phyloP scores from a whole-genome alignment of 768 basidiomycete genomes.

The Trametes gibbosa region DNA sequence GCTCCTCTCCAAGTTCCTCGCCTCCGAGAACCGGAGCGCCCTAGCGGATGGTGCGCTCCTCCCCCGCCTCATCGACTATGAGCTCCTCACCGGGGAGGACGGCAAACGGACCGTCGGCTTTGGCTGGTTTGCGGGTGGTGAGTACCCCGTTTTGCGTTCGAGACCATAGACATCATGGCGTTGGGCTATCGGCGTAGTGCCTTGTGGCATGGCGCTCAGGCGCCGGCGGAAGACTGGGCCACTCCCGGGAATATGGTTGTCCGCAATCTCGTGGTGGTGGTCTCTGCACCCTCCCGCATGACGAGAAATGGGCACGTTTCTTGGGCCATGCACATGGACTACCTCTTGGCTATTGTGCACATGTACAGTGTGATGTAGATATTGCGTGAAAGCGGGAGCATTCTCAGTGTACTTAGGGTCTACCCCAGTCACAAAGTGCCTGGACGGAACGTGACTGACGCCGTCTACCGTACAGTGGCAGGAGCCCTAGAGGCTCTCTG shows the following conservation, averaged over 20 bases:
- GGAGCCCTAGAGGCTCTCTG: constrained; percentile 81
- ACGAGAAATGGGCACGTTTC: neutral
- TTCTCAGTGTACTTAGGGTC: too few species aligned
- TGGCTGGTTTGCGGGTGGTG: constrained; percentile 91
- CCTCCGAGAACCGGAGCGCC: constrained; percentile 22
- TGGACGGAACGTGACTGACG: neutral
- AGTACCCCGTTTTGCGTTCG: constrained; percentile 19
- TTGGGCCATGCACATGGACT: too few species aligned
- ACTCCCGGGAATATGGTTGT: neutral
- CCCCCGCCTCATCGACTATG: constrained; percentile 78
- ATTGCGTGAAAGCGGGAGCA: too few species aligned
- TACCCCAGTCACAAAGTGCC: too few species aligned
- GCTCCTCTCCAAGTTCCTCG: constrained; percentile 64
- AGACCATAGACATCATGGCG: too few species aligned
- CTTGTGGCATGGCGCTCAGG: neutral
- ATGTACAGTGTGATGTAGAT: too few species aligned
- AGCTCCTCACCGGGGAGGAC: constrained; percentile 60
- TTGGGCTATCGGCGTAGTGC: neutral
- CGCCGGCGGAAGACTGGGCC: too few species aligned
- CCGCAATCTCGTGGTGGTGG: neutral
- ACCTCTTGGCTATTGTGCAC: too few species aligned
- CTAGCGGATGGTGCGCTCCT: constrained; percentile 20
- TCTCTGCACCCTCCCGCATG: neutral
- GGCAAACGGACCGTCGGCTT: constrained; percentile 85
- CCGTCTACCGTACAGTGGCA: constrained; percentile 51